phyloP scores from a whole-genome alignment of 2,329 filamentous ascomycete genomes.

The Xenoacremonium recifei region DNA sequence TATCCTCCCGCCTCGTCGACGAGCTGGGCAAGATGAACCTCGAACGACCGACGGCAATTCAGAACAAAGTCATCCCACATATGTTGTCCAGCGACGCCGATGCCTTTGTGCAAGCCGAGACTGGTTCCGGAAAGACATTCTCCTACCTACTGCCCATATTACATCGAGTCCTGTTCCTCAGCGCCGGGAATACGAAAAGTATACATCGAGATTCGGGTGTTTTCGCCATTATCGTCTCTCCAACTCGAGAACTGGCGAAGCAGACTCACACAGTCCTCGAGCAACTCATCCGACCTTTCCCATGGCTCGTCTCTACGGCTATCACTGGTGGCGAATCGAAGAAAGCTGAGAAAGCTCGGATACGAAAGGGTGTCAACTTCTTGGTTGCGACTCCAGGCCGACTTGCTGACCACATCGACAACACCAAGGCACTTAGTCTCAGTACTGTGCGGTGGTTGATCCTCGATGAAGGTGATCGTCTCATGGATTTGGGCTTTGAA shows the following conservation, averaged over 20 bases:
- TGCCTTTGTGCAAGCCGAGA: slow-evolving; percentile 95
- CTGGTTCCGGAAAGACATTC: slow-evolving; percentile 94
- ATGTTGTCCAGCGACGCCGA: slow-evolving; percentile 79
- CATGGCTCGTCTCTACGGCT: slow-evolving; percentile 91
- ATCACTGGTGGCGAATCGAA: slow-evolving; percentile 70
- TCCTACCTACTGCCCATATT: slow-evolving; percentile 94
- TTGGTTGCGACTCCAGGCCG: slow-evolving; percentile 92
- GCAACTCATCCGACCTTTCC: slow-evolving; percentile 79
- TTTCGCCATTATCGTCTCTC: slow-evolving; percentile 91
- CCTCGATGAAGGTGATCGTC: slow-evolving; percentile 91
- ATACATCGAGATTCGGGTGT: slow-evolving; percentile 84
- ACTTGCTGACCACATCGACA: slow-evolving; percentile 85
- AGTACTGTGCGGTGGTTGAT: slow-evolving; percentile 91
- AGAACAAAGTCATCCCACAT: slow-evolving; percentile 83
- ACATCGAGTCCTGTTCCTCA: slow-evolving; percentile 79
- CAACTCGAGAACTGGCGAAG: slow-evolving; percentile 90
- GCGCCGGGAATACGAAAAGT: slow-evolving; percentile 51
- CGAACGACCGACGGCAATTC: slow-evolving; percentile 90
- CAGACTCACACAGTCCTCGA: slow-evolving; percentile 89
- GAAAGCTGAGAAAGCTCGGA: slow-evolving; percentile 83
- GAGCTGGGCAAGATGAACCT: slow-evolving; percentile 86
- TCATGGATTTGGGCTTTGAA: slow-evolving; percentile 98
- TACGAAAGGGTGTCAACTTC: slow-evolving; percentile 94
- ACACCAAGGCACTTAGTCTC: slow-evolving; percentile 86
- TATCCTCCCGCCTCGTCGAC: slow-evolving; percentile 76